These are phyloP conservation scores for Oryza punctata DNA, from an alignment of 176 grass and related monocot genomes.

Conservation along the genomic window DNA sequence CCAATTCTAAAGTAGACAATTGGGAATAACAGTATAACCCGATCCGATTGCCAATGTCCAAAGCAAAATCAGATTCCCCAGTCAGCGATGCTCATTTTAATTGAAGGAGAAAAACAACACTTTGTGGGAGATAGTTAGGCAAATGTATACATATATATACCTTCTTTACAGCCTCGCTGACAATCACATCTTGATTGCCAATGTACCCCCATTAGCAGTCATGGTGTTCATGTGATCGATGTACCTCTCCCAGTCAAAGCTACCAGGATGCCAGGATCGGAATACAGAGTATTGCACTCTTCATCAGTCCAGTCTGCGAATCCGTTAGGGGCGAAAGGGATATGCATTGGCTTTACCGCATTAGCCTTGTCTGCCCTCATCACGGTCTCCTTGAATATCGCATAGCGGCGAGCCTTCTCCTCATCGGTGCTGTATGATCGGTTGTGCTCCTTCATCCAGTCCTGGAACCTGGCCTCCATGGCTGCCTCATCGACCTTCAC, in stretches of 20 bases:
- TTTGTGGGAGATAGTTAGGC: not conserved
- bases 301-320: not conserved
- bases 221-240: not conserved
- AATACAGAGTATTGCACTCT: not conserved
- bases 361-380: not conserved
- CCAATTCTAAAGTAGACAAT: not conserved
- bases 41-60: not conserved
- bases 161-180: not conserved
- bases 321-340: not conserved
- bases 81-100: not conserved
- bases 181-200: not conserved
- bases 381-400: not conserved
- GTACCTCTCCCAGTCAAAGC: not conserved
- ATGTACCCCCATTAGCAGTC: not conserved
- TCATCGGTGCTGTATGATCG: not conserved
- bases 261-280: not conserved
- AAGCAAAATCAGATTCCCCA: not conserved
- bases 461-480: not conserved
- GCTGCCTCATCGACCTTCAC: not conserved
- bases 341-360: not conserved
- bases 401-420: constrained; percentile 9
- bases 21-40: not conserved
- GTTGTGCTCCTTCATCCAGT: not conserved
- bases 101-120: not conserved
- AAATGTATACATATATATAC: not conserved